Evolutionary conservation across 2,329 filamentous ascomycete species (phyloP), one percentile per base, ranked within the genome.

Genomic region (Botrytis sinoallii): DNA sequence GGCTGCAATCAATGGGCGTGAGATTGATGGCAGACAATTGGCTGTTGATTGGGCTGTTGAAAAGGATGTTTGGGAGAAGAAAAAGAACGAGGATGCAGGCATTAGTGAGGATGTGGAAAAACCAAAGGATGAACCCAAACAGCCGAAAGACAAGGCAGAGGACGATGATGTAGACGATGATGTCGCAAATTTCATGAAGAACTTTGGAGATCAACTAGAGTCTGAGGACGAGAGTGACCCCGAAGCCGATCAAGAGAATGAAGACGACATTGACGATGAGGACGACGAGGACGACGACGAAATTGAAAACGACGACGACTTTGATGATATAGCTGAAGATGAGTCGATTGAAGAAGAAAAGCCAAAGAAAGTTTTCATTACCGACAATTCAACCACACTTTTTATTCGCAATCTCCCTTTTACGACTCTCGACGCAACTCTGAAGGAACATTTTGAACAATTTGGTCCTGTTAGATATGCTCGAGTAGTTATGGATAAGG

Each of bases 41-140:
- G 96, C 95, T 42, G 96, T 99, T 10, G 96, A 99, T 84, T 99
- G 94, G 93, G 95, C 97, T 46, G 94, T 98, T 5, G 94, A 98
- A 75, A 97, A 97, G 84, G 88, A 91, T 60, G 90, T 91, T 10
- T 99, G 94, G 94, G 87, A 90, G 75, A 85, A 90, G 76, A 86
- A 90, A 71, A 81, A 85, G 64, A 79, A 79, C 38, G 82, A 83
- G 3, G 82, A 84, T 76, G 77, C 79, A 69, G 79, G 81, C 25
- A 79, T 82, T 59, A 81, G 79, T 7, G 81, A 57, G n/a, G 52
- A 83, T 22, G 82, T 82, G 22, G 82, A 82, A 29, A 83, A 75
- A 38, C 70, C 74, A 6, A 74, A 79, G 12, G 77, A 81, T 5
- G 77, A 81, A 25, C 79, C 81, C 1, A 81, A 81, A 74, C 81